Evolutionary conservation across 805 yeast genomes (phyloP).

Genomic region (Yarrowia yakushimensis): DNA sequence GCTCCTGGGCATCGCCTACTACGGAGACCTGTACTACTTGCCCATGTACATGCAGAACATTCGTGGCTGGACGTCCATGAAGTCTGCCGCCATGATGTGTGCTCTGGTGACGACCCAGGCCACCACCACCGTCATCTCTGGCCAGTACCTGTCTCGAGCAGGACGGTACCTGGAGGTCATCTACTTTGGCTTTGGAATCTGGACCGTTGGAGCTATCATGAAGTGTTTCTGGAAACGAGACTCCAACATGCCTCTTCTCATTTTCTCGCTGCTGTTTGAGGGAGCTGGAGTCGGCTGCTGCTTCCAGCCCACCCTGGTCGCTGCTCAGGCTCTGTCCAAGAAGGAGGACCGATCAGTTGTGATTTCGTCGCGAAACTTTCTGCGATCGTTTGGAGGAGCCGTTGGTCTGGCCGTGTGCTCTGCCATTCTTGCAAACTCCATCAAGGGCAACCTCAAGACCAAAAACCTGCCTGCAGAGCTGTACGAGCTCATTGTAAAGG

Average conservation of each 20-base stretch:
- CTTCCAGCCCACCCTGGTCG: conserved; percentile 56
- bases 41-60: conserved; percentile 50
- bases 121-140: conserved; percentile 43
- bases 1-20: conserved; percentile 49
- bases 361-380: conserved; percentile 53
- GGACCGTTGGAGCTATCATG: conserved; percentile 45
- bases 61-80: conserved; percentile 41
- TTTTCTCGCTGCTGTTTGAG: conserved; percentile 39
- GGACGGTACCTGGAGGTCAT: conserved; percentile 46
- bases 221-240: conserved; percentile 39
- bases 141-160: conserved; percentile 42
- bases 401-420: conserved; percentile 50
- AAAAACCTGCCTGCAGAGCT: conserved; percentile 13
- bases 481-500: conserved; percentile 23
- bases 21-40: conserved; percentile 45
- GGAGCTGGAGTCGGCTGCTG: conserved; percentile 49
- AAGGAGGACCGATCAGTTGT: conserved; percentile 57
- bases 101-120: conserved; percentile 47
- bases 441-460: conserved; percentile 25
- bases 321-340: conserved; percentile 51
- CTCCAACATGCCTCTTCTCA: conserved; percentile 39
- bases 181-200: conserved; percentile 42
- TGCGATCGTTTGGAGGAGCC: conserved; percentile 61
- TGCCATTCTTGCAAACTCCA: conserved; percentile 31
- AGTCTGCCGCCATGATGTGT: conserved; percentile 42